Evolutionary conservation across 2,329 filamentous ascomycete species (phyloP), one percentile per base, ranked within the genome.

Genomic region (Cladorrhinum sp.): DNA sequence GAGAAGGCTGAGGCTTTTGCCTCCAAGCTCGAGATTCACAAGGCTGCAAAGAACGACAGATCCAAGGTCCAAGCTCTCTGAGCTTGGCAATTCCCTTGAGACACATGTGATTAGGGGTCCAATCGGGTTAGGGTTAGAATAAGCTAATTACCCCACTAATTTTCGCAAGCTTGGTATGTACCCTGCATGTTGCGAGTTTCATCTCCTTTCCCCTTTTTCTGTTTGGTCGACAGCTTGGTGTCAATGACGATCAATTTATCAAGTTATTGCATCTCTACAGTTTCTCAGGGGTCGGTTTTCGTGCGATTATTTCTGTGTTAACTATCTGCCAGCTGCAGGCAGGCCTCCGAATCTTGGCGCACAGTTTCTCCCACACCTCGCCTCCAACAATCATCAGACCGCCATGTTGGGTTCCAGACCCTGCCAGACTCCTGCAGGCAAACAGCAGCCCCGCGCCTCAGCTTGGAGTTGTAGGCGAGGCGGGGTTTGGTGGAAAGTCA

Each of bases 1-100:
- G 32, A 48, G 58, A 52, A 50, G 55, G 59, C 55, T 54, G 59
- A 50, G 32, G 23, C 29, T 54, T 60, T 41, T 29, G 18, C 7
- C n/a, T 18, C 12, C 27, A 32, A 32, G 27, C 32, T 49, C 45
- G 16, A 49, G 45, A 49, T 49, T 49, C 45, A 49, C 45, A 49
- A 49, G 45, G 45, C 45, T 49, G 45, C 45, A 6, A 49, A 22
- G 45, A 49, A 22, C 8, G 45, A 49, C 18, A 2, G 45, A 3
- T 16, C 22, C 7, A 2, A 36, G 32, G n/a, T n/a, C n/a, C n/a
- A n/a, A n/a, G n/a, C n/a, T n/a, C n/a, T n/a, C n/a, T n/a, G n/a
- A n/a, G 32, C 32, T 38, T 38, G 32, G 8, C 32, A 38, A 38
- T 8, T n/a, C n/a, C n/a, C 32, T 36, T 12, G 32, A 36, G 32